Evolutionary conservation across 345 rosid species (phyloP).

Genomic region (Excoecaria agallocha): DNA sequence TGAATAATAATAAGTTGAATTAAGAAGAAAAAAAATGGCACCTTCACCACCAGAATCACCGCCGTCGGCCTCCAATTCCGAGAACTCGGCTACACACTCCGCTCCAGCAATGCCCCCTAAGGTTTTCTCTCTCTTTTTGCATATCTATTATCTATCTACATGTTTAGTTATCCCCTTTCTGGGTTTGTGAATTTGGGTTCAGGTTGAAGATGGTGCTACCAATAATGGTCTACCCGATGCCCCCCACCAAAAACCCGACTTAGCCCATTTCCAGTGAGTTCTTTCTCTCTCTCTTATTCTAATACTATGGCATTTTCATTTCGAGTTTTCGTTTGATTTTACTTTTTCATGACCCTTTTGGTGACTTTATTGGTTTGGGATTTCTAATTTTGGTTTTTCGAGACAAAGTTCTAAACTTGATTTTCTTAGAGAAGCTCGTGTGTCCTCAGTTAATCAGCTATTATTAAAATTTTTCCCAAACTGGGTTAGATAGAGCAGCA

Average conservation of each 20-base stretch:
- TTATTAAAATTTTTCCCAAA: background rate
- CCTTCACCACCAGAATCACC: background rate
- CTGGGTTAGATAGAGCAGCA: background rate
- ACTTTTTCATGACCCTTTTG: too few relatives aligned
- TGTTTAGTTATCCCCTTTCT: background rate
- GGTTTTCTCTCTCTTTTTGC: background rate
- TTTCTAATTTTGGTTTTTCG: background rate
- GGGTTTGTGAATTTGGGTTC: background rate
- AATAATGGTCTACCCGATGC: background rate
- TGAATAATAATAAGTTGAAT: too few relatives aligned
- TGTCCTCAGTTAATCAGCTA: background rate
- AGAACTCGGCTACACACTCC: background rate
- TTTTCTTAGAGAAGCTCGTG: background rate
- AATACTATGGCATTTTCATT: background rate
- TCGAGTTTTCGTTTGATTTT: background rate
- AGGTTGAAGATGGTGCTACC: constrained; percentile 10
- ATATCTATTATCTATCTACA: too few relatives aligned
- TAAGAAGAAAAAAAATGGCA: background rate
- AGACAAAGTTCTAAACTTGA: background rate
- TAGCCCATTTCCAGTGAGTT: constrained; percentile 18
- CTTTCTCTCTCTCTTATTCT: background rate
- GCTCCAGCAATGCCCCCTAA: background rate
- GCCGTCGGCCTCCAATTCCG: constrained; percentile 12
- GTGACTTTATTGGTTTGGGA: background rate
- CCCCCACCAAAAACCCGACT: background rate